A percentile compares a stretch with the other conserved stretches of the same genome.
Evolutionary conservation across 768 basidiomycete genomes (phyloP).

Genomic region (Xerocomellus dryophilus): DNA sequence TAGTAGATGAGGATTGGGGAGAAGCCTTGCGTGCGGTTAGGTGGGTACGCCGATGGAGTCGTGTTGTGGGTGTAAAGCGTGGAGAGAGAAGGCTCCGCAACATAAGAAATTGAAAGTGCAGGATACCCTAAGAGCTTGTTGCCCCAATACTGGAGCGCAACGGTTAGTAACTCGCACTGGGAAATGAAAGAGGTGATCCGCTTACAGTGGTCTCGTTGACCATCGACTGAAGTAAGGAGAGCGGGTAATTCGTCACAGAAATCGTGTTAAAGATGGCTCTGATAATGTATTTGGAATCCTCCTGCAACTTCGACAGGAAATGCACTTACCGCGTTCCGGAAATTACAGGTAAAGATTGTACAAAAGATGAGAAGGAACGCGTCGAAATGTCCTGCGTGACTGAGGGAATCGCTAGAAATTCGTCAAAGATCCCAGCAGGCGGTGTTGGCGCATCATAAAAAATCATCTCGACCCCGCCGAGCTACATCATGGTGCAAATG

Average conservation of each 20-base stretch:
- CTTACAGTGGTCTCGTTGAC: conserved; percentile 13
- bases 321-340: conserved; percentile 1
- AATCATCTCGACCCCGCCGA: conserved; percentile 31
- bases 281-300: background rate
- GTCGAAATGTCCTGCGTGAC: conserved; percentile 6
- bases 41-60: conserved; percentile 45
- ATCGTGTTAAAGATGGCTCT: conserved; percentile 1
- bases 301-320: background rate
- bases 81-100: conserved; percentile 49
- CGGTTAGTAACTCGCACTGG: background rate
- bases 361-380: conserved; percentile 14
- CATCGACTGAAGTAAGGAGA: too few relatives aligned
- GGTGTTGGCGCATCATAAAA: conserved; percentile 52
- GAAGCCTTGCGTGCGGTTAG: conserved; percentile 36
- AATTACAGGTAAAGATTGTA: background rate
- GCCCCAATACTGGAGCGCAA: conserved; percentile 12
- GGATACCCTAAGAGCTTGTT: background rate
- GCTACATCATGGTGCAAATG: background rate
- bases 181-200: background rate
- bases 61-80: conserved; percentile 37
- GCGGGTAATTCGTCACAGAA: background rate
- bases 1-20: too few relatives aligned
- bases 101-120: conserved; percentile 11
- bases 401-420: conserved; percentile 23
- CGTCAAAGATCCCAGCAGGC: conserved; percentile 21